Conservation (phyloP, 202 grass and related monocot genomes). For the Panicum virgatum region DNA sequence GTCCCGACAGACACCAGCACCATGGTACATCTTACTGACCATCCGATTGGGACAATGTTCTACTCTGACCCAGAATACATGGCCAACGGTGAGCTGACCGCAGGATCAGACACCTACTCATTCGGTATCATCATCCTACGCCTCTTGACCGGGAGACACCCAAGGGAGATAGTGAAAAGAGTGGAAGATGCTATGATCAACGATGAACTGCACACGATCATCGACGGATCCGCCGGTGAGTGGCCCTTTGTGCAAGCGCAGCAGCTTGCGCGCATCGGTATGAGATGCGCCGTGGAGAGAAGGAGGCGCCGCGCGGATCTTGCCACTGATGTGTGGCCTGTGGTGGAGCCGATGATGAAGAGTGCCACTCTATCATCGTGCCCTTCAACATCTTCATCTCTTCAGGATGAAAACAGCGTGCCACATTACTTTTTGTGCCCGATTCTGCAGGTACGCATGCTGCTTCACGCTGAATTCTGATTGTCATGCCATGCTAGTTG, state of each 20-base stretch:
- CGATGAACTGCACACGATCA: slow-evolving; percentile 25
- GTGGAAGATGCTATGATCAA: slow-evolving; percentile 46
- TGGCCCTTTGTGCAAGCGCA: slow-evolving; percentile 60
- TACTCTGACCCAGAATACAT: slow-evolving; percentile 66
- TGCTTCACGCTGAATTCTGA: background rate
- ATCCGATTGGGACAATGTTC: slow-evolving; percentile 40
- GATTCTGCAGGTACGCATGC: slow-evolving; percentile 33
- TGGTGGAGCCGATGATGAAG: slow-evolving; percentile 42
- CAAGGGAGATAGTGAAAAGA: slow-evolving; percentile 33
- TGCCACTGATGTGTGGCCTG: slow-evolving; percentile 37
- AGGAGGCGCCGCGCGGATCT: slow-evolving; percentile 42
- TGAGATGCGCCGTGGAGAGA: slow-evolving; percentile 39
- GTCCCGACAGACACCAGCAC: slow-evolving; percentile 27
- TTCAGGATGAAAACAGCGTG: slow-evolving; percentile 15
- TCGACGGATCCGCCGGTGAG: slow-evolving; percentile 50
- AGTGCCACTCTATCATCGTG: background rate
- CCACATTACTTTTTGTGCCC: slow-evolving; percentile 54
- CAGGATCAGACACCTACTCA: slow-evolving; percentile 54
- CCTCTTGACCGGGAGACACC: slow-evolving; percentile 49
- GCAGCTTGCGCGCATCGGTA: slow-evolving; percentile 49
- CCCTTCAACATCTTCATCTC: slow-evolving; percentile 15
- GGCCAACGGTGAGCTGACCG: slow-evolving; percentile 36
- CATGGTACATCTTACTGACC: slow-evolving; percentile 14
- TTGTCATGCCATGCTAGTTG: background rate
- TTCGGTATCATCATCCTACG: slow-evolving; percentile 59